These are phyloP conservation scores for Saururus chinensis DNA, from an alignment of 164 flowering plant species.

Conservation along the genomic window DNA sequence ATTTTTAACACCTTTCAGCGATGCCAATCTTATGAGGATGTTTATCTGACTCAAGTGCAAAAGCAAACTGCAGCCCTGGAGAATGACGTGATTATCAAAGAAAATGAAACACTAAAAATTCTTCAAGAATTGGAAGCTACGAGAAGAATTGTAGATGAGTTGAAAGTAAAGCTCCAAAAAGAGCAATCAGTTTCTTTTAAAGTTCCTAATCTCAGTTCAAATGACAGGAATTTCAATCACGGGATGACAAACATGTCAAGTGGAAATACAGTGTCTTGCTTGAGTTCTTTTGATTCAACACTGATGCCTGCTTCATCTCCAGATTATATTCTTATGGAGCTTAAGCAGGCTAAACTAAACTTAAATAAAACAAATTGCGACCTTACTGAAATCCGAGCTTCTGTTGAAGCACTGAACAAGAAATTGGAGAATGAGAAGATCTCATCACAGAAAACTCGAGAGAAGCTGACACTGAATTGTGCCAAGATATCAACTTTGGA, in stretches of 20 bases:
- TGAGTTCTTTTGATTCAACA: too few relatives aligned
- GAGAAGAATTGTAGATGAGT: constrained; percentile 50
- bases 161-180: constrained; percentile 54
- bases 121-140: constrained; percentile 72
- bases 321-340: constrained; percentile 54
- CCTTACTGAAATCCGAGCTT: constrained; percentile 59
- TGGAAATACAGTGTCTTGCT: constrained; percentile 8
- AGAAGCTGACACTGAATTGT: constrained; percentile 49
- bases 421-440: constrained; percentile 63
- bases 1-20: constrained; percentile 24
- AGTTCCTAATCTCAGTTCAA: constrained; percentile 10
- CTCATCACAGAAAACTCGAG: constrained; percentile 65
- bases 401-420: constrained; percentile 58
- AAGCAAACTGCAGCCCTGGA: constrained; percentile 56
- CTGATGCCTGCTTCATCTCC: constrained; percentile 42
- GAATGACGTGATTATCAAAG: constrained; percentile 64
- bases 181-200: constrained; percentile 34
- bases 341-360: constrained; percentile 82
- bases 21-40: constrained; percentile 17
- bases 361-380: constrained; percentile 60
- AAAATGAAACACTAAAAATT: constrained; percentile 74
- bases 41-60: constrained; percentile 20
- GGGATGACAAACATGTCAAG: constrained; percentile 12
- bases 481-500: constrained; percentile 57
- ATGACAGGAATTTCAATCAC: constrained; percentile 4